Percentiles rank a stretch among this genome's conserved stretches.
Conservation (phyloP, 2,329 filamentous ascomycete species). For the Ophiostoma novo-ulmi region DNA sequence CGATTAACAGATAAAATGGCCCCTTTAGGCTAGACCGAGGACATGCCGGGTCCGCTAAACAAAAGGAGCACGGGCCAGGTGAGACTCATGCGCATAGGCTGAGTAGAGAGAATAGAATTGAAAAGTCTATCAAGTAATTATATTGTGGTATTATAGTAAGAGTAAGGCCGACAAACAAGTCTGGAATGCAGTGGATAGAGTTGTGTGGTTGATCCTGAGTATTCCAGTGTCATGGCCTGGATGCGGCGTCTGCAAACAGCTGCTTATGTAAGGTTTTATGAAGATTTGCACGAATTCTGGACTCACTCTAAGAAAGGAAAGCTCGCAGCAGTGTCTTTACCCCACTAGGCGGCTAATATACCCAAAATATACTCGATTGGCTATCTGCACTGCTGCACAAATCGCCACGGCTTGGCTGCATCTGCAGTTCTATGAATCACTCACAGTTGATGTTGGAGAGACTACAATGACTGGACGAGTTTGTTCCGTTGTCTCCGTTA, state of each 20-base stretch:
- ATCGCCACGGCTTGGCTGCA: background rate
- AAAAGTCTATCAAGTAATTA: background rate
- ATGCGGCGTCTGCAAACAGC: background rate
- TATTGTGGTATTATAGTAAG: background rate
- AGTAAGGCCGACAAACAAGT: background rate
- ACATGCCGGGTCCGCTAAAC: conserved; percentile 15
- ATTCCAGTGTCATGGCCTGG: background rate
- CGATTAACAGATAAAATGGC: background rate
- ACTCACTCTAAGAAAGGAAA: background rate
- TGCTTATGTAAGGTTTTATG: background rate
- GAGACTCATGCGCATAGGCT: background rate
- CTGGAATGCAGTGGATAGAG: conserved; percentile 9
- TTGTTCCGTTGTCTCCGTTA: background rate
- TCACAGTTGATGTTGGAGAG: background rate
- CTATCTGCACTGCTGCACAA: background rate
- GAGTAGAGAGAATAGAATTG: background rate
- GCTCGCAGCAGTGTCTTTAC: background rate
- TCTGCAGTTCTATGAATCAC: background rate
- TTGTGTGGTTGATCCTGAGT: background rate
- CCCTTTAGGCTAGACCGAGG: conserved; percentile 16
- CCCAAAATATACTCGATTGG: background rate
- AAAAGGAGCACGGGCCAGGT: background rate
- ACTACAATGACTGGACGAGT: no score
- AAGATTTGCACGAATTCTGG: background rate
- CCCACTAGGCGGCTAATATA: background rate